Percentiles rank a stretch among this genome's conserved stretches.
phyloP scores from a whole-genome alignment of 345 rosid genomes.

The Arabidopsis arenosa region DNA sequence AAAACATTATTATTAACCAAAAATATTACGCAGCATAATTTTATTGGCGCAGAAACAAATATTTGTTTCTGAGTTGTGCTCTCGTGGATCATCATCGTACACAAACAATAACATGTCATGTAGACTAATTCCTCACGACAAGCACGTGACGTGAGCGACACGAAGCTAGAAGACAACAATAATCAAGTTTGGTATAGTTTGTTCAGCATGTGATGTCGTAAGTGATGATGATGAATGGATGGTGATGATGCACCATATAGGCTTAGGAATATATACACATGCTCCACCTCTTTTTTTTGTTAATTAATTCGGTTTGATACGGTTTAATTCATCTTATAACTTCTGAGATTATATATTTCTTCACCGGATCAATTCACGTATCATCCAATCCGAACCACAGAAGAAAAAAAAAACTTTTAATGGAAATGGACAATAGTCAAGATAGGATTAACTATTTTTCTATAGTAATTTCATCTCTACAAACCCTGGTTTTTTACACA shows the following conservation, averaged over 20 bases:
- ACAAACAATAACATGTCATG: constrained; percentile 8
- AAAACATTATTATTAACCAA: not conserved
- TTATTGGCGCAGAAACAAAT: not conserved
- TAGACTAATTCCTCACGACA: constrained; percentile 6
- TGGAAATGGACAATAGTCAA: constrained; percentile 5
- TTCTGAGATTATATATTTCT: not conserved
- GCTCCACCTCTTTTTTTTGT: not conserved
- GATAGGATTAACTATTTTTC: constrained; percentile 11
- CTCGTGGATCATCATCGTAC: constrained; percentile 32
- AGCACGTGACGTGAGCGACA: constrained; percentile 26
- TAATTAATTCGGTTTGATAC: not conserved
- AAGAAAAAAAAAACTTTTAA: not conserved
- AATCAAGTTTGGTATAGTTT: constrained; percentile 21
- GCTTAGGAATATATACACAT: constrained; percentile 26
- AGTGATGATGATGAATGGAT: constrained; percentile 14
- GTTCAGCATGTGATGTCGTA: constrained; percentile 28
- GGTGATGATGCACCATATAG: constrained; percentile 30
- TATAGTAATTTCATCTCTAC: constrained; percentile 10
- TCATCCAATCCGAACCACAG: not conserved
- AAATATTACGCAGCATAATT: too few relatives aligned
- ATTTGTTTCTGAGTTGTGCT: not conserved
- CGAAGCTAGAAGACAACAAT: constrained; percentile 5
- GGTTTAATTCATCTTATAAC: constrained; percentile 1
- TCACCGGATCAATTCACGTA: not conserved
- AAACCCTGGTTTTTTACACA: constrained; percentile 25